Base-by-base conservation (phyloP, 2,329 filamentous ascomycete genomes). In the Nannizzia gypsea region DNA sequence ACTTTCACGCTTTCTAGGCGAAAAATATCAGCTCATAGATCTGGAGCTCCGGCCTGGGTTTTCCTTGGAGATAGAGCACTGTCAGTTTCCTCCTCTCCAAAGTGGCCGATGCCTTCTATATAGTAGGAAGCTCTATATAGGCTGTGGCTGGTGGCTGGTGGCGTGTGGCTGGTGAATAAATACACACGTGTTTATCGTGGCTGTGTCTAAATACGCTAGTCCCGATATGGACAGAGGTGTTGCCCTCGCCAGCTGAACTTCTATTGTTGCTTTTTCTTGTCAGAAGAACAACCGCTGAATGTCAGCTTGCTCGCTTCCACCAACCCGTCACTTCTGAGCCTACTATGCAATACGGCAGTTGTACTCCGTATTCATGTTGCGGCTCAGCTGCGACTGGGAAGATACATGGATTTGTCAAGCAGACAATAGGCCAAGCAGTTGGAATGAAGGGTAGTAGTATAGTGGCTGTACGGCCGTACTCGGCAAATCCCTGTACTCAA, bases 131-230 rank as follows among this genome's bases (percentile, higher is more conserved):
- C 50, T 6, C 26, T 6, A 17, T 26, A 31, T 17, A 9, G n/a
- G n/a, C 24, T 54, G 50, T 54, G 50, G 50, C 50, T 54, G 26
- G 50, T 54, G 50, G 50, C 50, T 54, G 26, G 50, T 54, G 50
- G 50, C 50, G 26, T 54, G 50, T 54, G 50, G 50, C 50, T 54
- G 28, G 50, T 54, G 28, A 34, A 22, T 17, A 11, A n/a, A 52
- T 36, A 34, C 26, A 54, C 50, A 54, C 50, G 50, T 54, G 50
- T 34, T 34, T 17, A 17, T 11, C 6, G 50, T 54, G 50, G 50
- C 50, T 54, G 50, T 31, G 50, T 15, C 4, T 4, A 4, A 13
- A 1, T 13, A 24, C 26, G 26, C 50, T 54, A 54, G 50, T 54
- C 50, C 50, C 9, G 15, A 31, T 20, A 2, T 3, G 26, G 50